These are phyloP conservation scores for Aspergillus steynii DNA, from an alignment of 495 filamentous ascomycete genomes.

Conservation along the genomic window DNA sequence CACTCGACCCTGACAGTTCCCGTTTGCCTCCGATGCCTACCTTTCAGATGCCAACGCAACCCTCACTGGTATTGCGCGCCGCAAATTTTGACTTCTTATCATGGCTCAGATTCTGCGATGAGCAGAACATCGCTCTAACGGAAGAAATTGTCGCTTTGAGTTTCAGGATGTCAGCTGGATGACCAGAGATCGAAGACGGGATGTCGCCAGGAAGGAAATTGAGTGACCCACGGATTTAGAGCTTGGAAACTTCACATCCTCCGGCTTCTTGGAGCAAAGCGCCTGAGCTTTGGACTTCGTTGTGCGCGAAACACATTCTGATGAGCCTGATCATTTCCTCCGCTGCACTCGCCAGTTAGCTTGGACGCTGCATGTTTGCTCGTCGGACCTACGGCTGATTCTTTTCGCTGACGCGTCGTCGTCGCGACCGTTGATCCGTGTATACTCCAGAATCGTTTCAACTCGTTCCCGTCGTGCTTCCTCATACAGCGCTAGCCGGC, in stretches of 20 bases:
- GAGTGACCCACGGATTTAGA: not conserved
- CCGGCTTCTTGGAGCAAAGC: not conserved
- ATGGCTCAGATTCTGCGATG: too few species aligned
- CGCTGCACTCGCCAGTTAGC: not conserved
- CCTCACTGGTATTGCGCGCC: too few species aligned
- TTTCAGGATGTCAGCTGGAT: too few species aligned
- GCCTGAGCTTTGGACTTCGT: not conserved
- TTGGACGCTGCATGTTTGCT: not conserved
- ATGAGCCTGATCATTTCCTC: not conserved
- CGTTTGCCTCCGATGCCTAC: not conserved
- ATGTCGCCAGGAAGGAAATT: too few species aligned
- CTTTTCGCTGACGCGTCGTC: slow-evolving; percentile 4
- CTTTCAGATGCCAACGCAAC: not conserved
- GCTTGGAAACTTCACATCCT: not conserved
- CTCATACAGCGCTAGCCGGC: slow-evolving; percentile 56
- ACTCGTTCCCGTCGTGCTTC: slow-evolving; percentile 36
- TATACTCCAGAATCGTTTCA: slow-evolving; percentile 19
- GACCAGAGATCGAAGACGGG: too few species aligned
- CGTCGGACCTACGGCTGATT: not conserved
- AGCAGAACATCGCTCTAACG: too few species aligned
- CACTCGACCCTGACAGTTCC: not conserved
- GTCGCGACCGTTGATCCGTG: slow-evolving; percentile 6
- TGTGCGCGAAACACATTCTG: not conserved
- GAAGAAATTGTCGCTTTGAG: too few species aligned
- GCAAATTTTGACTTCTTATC: too few species aligned